Evolutionary conservation across 306 rosid genomes (phyloP), one percentile per base, ranked within the genome.

Genomic region (Cicer pinnatifidum): DNA sequence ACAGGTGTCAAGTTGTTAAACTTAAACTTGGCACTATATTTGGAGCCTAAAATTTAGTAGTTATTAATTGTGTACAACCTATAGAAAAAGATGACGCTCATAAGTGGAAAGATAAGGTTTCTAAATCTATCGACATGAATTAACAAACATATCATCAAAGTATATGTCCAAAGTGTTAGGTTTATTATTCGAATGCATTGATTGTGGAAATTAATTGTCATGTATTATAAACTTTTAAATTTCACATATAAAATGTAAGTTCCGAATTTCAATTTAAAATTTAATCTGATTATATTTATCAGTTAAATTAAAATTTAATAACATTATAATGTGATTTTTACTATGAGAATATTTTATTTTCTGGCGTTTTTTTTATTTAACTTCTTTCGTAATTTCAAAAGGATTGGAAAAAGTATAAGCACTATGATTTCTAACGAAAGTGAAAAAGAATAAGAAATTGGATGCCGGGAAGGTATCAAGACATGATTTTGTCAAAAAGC

Each of bases 1-100:
- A 70, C 78, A 81, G 28, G 81, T 81, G 81, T 75, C 81, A 67
- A 54, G 69, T 37, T 46, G 60, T 61, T 60, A 61, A 75, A 28
- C 0, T 28, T 28, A 28, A 50, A 33, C 38, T 13, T 12, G 72
- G 61, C 47, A 59, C 77, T 28, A 28, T 28, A 75, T 43, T 17
- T 69, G 77, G 77, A 40, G 71, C 72, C 72, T 51, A 16, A 51
- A 75, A 13, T 20, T 20, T 41, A 43, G 61, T 19, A 19, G 33
- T 28, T 15, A 63, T 48, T 80, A 45, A 19, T 4, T 2, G 61
- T 12, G 39, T 5, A 75, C 52, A 47, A 68, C 10, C 54, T 44
- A 6, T 70, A 17, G 0, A 43, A 6, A 35, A 16, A 41, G 28
- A 41, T 46, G 11, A 59, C 46, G 19, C 67, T 43, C 38, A 35